Base-by-base conservation (phyloP, 352 stramenopile species). In the Pythium sukuiense region DNA sequence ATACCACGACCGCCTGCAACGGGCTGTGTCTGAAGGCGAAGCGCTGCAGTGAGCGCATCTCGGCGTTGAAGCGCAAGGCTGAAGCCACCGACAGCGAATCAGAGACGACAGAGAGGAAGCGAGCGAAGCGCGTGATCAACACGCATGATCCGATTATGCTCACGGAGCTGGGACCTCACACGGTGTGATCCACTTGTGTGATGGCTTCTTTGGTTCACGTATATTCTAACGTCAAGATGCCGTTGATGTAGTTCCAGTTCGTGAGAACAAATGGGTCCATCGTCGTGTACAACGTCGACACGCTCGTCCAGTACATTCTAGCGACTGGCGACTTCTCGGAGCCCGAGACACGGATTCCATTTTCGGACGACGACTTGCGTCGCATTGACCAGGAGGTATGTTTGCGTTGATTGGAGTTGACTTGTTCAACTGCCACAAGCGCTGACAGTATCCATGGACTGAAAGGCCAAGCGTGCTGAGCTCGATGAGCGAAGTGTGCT, bases 61-160 rank as follows among this genome's bases (percentile, higher is more conserved):
- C 76, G 55, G 73, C 76, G 57, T 63, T 77, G 49, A 92, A 92
- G 75, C 81, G 83, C 52, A 87, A 85, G 65, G 69, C 55, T 1
- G 67, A 76, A 26, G 65, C 77, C 18, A 63, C 63, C 7, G 43
- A 65, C 0, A 67, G 43, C 43, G 70, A 68, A 2, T 41, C 58
- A 27, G 60, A 65, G 0, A 53, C 62, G 3, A 46, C 59, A 8
- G 56, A 72, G 32, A 74, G 62, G 48, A 91, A 90, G 72, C 88
- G 80, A 62, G 52, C 65, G 55, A 92, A 93, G 70, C 58, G 69
- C 37, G 65, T 79, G 52, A 83, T 88, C 35, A 96, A 95, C 67
- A 85, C 83, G 26, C 71, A 90, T 2, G 90, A 97, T 67, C 90
- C 90, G 35, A 97, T 97, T 61, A 95, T 96, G 88, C 71, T 96